Conservation (phyloP, 164 flowering plant species). For the Dillenia turbinata region DNA sequence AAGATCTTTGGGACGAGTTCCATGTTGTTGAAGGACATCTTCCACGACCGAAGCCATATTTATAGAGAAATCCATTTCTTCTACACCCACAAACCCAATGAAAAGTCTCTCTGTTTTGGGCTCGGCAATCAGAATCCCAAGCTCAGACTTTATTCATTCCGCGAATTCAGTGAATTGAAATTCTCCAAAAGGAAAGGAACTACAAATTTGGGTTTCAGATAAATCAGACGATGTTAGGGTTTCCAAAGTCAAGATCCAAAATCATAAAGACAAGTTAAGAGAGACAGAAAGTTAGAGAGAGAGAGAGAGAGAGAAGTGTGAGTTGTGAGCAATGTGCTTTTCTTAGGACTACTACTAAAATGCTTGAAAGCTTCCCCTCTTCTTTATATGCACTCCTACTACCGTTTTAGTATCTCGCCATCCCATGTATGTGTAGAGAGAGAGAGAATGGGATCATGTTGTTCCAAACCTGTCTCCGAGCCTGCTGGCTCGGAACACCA, state of each 20-base stretch:
- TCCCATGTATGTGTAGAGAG: no score
- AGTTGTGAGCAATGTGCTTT: no score
- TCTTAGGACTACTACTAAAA: no score
- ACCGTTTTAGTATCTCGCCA: constrained; percentile 7
- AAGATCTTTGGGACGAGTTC: constrained; percentile 31
- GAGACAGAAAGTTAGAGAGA: no score
- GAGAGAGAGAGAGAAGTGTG: no score
- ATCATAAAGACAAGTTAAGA: no score
- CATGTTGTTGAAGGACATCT: constrained; percentile 72
- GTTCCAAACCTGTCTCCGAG: constrained; percentile 26
- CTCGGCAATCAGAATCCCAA: not conserved
- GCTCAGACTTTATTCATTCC: not conserved
- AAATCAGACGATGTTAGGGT: no score
- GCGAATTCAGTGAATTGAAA: no score
- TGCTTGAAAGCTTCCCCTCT: not conserved
- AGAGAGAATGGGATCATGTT: not conserved
- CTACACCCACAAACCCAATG: constrained; percentile 27
- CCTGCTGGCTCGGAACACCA: constrained; percentile 13
- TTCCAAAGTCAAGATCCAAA: no score
- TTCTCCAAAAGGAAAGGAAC: no score
- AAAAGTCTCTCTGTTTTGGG: not conserved
- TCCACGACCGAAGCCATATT: constrained; percentile 65
- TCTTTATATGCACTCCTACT: constrained; percentile 11
- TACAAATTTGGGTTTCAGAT: no score
- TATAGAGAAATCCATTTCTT: constrained; percentile 28